Evolutionary conservation across 2,329 filamentous ascomycete species (phyloP), one percentile per base, ranked within the genome.

Genomic region (Blumeria hordei): DNA sequence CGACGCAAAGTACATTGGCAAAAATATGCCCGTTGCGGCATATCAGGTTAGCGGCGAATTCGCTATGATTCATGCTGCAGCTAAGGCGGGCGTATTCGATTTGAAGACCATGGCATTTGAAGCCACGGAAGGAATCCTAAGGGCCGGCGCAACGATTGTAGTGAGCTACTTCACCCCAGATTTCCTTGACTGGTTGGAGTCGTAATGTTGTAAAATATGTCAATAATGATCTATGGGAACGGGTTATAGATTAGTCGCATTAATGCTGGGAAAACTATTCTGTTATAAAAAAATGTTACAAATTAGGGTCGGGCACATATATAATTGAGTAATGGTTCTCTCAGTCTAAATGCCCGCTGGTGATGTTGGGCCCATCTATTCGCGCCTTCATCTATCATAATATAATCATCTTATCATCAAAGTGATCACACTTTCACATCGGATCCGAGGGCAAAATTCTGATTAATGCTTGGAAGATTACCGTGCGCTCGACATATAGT

Each of bases 41-140:
- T 98, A 98, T 68, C 92, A 98, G 68, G 92, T 98, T 57, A 92
- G 85, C 63, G 92, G 92, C 61, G 92, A 98, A 71, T 98, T 83
- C 66, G 88, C 92, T 60, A 96, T 96, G 92, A 92, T 98, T 54
- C 87, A 95, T 65, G 92, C 92, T 0, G 92, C 78, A 18, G 92
- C 92, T 52, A 94, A 94, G 68, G 90, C 92, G 1, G 92, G 92
- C 4, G 92, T 98, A 3, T 98, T 96, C 65, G 90, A 95, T 66
- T 72, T 96, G 65, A 92, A 90, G 71, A 73, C 81, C 3, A 95
- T 95, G 85, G 92, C 87, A 0, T 88, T 94, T 62, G 92, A 98
- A 72, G 83, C 85, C 57, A 93, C 87, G 0, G 86, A 96, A 68
- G 87, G 88, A 28, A 96, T 98, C 59, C 70, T 98, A 57, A 77